A percentile compares a stretch with the other conserved stretches of the same genome.
phyloP scores from a whole-genome alignment of 2,329 filamentous ascomycete genomes.

The Alternaria atra region DNA sequence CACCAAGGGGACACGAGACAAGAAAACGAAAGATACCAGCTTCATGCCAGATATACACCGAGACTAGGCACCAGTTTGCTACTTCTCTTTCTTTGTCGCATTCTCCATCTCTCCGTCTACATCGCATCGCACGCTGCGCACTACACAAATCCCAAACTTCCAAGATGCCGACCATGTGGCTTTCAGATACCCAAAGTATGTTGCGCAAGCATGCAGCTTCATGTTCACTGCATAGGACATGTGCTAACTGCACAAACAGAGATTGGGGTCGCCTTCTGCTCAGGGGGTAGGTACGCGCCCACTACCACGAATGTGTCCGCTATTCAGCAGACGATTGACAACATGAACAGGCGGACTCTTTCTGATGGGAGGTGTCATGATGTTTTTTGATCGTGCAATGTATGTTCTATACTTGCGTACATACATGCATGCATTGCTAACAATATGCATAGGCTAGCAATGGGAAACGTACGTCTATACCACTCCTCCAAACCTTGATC shows the following conservation, averaged over 20 bases:
- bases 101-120: background rate
- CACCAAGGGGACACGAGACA: conserved; percentile 44
- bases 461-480: conserved; percentile 80
- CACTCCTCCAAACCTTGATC: background rate
- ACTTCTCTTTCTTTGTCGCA: background rate
- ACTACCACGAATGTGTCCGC: conserved; percentile 24
- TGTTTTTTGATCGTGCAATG: conserved; percentile 99
- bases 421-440: conserved; percentile 14
- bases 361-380: conserved; percentile 88
- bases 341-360: conserved; percentile 81
- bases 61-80: conserved; percentile 8
- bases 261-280: conserved; percentile 97
- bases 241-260: conserved; percentile 64
- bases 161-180: conserved; percentile 87
- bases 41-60: conserved; percentile 19
- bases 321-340: conserved; percentile 12
- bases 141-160: conserved; percentile 4
- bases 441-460: conserved; percentile 74
- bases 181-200: conserved; percentile 94
- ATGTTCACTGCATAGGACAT: background rate
- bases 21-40: conserved; percentile 19
- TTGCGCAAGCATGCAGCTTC: conserved; percentile 30
- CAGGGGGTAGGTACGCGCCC: conserved; percentile 77
- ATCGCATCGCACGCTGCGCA: conserved; percentile 13
- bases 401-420: conserved; percentile 55